Evolutionary conservation across 1,139 yeast genomes (phyloP).

Genomic region (Scheffersomyces lignicola): DNA sequence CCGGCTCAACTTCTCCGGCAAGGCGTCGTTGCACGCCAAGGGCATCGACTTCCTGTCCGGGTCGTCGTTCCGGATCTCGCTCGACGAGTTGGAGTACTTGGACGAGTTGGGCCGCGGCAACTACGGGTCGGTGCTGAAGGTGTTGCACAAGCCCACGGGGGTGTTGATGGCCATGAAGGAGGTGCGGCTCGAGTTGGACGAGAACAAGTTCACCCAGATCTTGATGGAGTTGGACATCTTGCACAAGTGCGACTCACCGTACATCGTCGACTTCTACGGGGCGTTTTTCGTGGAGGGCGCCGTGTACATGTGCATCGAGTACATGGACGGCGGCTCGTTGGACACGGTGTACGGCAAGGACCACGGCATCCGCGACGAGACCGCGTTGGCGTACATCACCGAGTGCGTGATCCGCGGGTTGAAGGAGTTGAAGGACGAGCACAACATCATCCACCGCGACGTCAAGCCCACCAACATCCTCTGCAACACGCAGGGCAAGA

Average conservation of each 20-base stretch:
- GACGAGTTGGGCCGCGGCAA: constrained; percentile 94
- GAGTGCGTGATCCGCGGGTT: constrained; percentile 82
- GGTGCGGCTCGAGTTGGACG: constrained; percentile 88
- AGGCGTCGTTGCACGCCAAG: constrained; percentile 85
- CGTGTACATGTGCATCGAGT: constrained; percentile 97
- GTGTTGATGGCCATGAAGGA: constrained; percentile 97
- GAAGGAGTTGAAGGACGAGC: constrained; percentile 77
- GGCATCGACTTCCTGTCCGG: constrained; percentile 93
- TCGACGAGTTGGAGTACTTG: constrained; percentile 79
- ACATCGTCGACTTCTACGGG: constrained; percentile 92
- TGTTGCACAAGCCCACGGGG: constrained; percentile 90
- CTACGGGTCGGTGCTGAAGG: constrained; percentile 93
- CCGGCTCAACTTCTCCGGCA: constrained; percentile 86
- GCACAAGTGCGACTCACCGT: constrained; percentile 87
- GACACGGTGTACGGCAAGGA: constrained; percentile 75
- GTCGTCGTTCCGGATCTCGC: constrained; percentile 78
- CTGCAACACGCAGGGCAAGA: constrained; percentile 77
- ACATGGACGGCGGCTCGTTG: constrained; percentile 96
- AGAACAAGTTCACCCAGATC: constrained; percentile 86
- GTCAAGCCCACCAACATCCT: constrained; percentile 95
- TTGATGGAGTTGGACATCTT: constrained; percentile 93
- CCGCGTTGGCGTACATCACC: constrained; percentile 73
- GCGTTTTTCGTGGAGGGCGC: constrained; percentile 98
- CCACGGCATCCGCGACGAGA: constrained; percentile 79
- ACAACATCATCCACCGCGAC: constrained; percentile 93